phyloP scores from a whole-genome alignment of 805 yeast species.

The Candida nanaspora region DNA sequence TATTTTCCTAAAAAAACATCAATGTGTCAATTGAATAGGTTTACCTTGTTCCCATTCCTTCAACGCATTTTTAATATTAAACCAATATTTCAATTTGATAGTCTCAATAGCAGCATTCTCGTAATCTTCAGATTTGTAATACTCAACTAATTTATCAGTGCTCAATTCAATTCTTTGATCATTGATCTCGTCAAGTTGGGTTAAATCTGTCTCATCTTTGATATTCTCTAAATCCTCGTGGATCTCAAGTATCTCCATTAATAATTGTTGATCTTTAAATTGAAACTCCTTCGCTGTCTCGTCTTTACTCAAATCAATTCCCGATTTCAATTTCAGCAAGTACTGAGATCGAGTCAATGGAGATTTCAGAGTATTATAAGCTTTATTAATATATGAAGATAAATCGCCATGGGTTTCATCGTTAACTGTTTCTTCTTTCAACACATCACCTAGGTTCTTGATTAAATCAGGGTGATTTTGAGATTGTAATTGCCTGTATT shows the following conservation, averaged over 20 bases:
- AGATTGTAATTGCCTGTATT: conserved; percentile 68
- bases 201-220: conserved; percentile 49
- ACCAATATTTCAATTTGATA: conserved; percentile 76
- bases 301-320: conserved; percentile 55
- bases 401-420: conserved; percentile 19
- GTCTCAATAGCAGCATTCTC: conserved; percentile 58
- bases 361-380: conserved; percentile 61
- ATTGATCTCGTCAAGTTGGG: conserved; percentile 45
- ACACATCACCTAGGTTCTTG: conserved; percentile 18
- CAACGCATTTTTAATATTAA: conserved; percentile 64
- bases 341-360: conserved; percentile 71
- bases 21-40: conserved; percentile 60
- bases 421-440: conserved; percentile 20
- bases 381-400: conserved; percentile 62
- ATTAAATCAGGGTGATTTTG: conserved; percentile 73
- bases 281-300: conserved; percentile 35
- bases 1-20: conserved; percentile 1
- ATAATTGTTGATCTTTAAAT: conserved; percentile 39
- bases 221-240: conserved; percentile 79
- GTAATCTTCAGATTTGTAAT: conserved; percentile 43
- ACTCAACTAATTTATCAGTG: conserved; percentile 36
- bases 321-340: conserved; percentile 34
- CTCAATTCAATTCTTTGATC: conserved; percentile 43
- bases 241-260: conserved; percentile 75
- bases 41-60: conserved; percentile 74